phyloP scores from a whole-genome alignment of 352 stramenopile genomes.

The Pythium vanterpoolii region DNA sequence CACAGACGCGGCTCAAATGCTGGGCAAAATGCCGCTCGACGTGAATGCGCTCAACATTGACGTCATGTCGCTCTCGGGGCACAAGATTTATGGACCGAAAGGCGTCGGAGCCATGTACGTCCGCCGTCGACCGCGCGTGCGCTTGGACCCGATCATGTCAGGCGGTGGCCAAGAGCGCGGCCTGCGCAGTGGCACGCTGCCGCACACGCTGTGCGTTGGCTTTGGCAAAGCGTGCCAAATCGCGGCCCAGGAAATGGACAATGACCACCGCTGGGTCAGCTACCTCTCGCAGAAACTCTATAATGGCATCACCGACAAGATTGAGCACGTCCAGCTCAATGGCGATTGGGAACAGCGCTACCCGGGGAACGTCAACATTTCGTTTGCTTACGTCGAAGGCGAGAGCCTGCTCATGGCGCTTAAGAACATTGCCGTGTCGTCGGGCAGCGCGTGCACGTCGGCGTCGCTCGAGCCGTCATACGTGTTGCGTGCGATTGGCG shows the following conservation, averaged over 20 bases:
- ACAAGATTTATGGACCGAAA: constrained; percentile 99
- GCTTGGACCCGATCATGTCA: constrained; percentile 97
- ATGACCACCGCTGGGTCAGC: constrained; percentile 93
- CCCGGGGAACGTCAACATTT: constrained; percentile 98
- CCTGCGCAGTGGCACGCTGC: constrained; percentile 89
- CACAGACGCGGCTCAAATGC: constrained; percentile 98
- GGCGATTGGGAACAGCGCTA: constrained; percentile 93
- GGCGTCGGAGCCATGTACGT: constrained; percentile 98
- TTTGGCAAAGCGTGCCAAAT: constrained; percentile 93
- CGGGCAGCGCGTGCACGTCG: constrained; percentile 95
- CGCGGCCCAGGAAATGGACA: constrained; percentile 93
- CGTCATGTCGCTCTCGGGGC: constrained; percentile 97
- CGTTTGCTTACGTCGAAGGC: constrained; percentile 99
- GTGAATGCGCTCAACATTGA: constrained; percentile 99
- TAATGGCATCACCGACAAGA: constrained; percentile 69
- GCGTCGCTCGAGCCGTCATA: constrained; percentile 98
- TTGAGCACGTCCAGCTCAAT: constrained; percentile 96
- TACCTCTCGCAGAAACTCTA: constrained; percentile 95
- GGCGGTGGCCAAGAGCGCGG: constrained; percentile 98
- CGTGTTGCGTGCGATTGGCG: constrained; percentile 97
- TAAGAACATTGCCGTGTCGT: constrained; percentile 99
- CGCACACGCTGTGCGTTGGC: constrained; percentile 76
- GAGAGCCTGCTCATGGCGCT: constrained; percentile 99
- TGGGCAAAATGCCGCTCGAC: constrained; percentile 96
- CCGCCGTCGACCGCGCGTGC: constrained; percentile 93